Base-by-base conservation (phyloP, 495 filamentous ascomycete genomes). In the Daldinia caldariorum region DNA sequence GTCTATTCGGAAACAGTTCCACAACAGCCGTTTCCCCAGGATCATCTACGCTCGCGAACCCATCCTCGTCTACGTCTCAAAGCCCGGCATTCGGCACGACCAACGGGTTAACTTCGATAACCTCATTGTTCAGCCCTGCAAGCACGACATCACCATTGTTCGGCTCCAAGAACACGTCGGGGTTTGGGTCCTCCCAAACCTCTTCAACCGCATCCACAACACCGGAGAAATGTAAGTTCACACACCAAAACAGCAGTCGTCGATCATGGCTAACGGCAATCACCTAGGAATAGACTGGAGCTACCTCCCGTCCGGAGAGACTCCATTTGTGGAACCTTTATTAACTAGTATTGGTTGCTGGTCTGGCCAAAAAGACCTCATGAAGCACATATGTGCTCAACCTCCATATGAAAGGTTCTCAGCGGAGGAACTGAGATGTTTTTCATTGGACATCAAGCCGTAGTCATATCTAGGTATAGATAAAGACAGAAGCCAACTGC, bases 401-500 rank as follows among this genome's bases (percentile, higher is more conserved):
- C 7, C 4, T 4, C 49, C 60, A 3, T 55, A 63, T 20, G 8
- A 20, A 1, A 16, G 10, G 6, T 63, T 43, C 7, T 63, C 60
- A 13, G 49, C 60, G 6, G 60, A 63, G n/a, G 60, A 63, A 37
- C 20, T 63, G 22, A 63, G 47, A 22, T 9, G 20, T 0, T 6
- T 56, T 3, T 16, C 38, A 4, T 26, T 26, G 16, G 3, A 6
- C 5, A 49, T 6, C 16, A 12, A 26, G 18, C 12, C 1, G 8
- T 22, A 20, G 12, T 20, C 6, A n/a, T 41, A 14, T 14, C 38
- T 14, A n/a, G n/a, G n/a, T n/a, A 5, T 41, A 13, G 13, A 14
- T 6, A 14, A 41, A n/a, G 38, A 4, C 12, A 41, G 14, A 3
- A n/a, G 4, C 13, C n/a, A 3, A 14, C n/a, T 41, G 0, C 12